Conservation (phyloP, 345 rosid genomes). For the Euphorbia pulcherrima region DNA sequence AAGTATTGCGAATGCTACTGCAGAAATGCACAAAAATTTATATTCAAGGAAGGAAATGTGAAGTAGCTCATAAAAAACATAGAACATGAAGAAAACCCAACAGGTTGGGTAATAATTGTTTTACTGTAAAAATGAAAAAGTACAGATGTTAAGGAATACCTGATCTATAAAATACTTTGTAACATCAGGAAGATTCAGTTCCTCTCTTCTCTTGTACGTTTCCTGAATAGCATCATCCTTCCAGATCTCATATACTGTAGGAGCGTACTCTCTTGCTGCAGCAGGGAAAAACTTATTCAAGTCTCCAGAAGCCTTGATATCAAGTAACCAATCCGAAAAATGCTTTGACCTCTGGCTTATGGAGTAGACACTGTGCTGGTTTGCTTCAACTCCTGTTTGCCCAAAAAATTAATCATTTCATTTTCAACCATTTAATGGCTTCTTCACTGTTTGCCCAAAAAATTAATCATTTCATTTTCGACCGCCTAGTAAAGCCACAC, state of each 20-base stretch:
- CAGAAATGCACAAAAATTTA: not conserved
- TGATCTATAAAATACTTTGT: slow-evolving; percentile 52
- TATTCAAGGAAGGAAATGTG: not conserved
- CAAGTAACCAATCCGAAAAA: slow-evolving; percentile 61
- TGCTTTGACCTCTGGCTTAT: slow-evolving; percentile 46
- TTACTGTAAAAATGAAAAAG: no score
- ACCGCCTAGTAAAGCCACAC: no score
- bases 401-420: slow-evolving; percentile 20
- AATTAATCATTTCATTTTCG: no score
- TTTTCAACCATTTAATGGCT: not conserved
- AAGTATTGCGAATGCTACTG: no score
- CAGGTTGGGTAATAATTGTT: no score
- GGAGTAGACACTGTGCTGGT: slow-evolving; percentile 44
- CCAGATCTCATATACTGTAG: slow-evolving; percentile 59
- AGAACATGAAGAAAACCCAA: not conserved
- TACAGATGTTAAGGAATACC: slow-evolving; percentile 24
- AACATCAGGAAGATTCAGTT: slow-evolving; percentile 45
- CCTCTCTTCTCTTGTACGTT: slow-evolving; percentile 54
- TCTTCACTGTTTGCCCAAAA: not conserved
- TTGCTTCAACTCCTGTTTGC: slow-evolving; percentile 25
- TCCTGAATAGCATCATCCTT: slow-evolving; percentile 60
- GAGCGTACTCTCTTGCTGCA: slow-evolving; percentile 67
- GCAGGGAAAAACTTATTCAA: slow-evolving; percentile 67
- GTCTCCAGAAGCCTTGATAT: slow-evolving; percentile 53
- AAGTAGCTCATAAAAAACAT: not conserved